phyloP scores from a whole-genome alignment of 2,329 filamentous ascomycete genomes.

The Chaetomiaceae sp. region DNA sequence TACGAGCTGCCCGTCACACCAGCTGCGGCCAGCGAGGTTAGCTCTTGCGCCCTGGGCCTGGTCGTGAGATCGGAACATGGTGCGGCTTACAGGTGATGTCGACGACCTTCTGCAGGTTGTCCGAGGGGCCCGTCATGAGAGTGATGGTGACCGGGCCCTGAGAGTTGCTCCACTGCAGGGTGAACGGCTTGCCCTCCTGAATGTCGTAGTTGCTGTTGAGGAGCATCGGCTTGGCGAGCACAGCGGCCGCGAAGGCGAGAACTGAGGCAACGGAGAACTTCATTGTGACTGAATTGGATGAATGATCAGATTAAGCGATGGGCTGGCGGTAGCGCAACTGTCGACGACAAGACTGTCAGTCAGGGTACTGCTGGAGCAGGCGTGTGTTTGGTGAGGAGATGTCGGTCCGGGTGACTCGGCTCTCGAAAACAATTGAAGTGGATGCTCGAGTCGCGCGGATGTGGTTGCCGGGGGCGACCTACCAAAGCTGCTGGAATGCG shows the following conservation, averaged over 20 bases:
- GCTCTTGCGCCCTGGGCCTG: background rate
- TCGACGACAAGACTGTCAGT: slow-evolving; percentile 7
- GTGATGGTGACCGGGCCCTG: slow-evolving; percentile 40
- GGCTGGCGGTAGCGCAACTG: slow-evolving; percentile 10
- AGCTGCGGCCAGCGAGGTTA: slow-evolving; percentile 30
- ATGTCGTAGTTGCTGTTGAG: slow-evolving; percentile 33
- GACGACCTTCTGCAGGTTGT: slow-evolving; percentile 34
- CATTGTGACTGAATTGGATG: slow-evolving; percentile 34
- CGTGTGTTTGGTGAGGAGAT: too few species aligned
- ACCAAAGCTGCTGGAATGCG: slow-evolving; percentile 17
- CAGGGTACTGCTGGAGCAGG: background rate
- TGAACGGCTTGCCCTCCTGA: slow-evolving; percentile 38
- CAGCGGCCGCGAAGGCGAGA: slow-evolving; percentile 34
- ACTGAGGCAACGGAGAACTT: slow-evolving; percentile 37
- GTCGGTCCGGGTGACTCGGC: background rate
- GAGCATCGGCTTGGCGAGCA: slow-evolving; percentile 28
- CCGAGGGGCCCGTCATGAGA: slow-evolving; percentile 37
- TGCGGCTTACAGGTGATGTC: slow-evolving; percentile 36
- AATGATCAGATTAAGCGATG: slow-evolving; percentile 20
- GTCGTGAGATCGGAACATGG: background rate
- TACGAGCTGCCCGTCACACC: slow-evolving; percentile 33
- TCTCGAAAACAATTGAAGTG: background rate
- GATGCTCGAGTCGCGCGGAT: background rate
- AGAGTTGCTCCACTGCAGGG: slow-evolving; percentile 40
- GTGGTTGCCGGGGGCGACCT: slow-evolving; percentile 5